Base-by-base conservation (phyloP, 2,329 filamentous ascomycete species). In the Fusarium sp. region DNA sequence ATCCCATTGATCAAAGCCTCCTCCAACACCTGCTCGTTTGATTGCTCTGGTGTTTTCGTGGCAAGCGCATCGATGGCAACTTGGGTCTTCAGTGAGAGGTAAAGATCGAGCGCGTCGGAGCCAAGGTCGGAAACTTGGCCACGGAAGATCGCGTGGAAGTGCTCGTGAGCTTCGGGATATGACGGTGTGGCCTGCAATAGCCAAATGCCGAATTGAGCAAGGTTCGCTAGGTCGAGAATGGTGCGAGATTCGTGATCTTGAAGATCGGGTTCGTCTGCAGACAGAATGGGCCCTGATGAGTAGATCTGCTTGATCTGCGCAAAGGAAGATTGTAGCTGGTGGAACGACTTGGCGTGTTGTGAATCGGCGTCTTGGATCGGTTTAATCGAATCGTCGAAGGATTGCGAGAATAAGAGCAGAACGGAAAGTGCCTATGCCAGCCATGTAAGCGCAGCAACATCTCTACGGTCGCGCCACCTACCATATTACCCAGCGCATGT, bases 1-100 rank as follows among this genome's bases (percentile, higher is more conserved):
- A 92, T 77, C 6, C 90, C 81, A 10, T 83, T 79, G 8, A 84
- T 81, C 35, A 92, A 82, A 5, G 87, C 82, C 53, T 88, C 84
- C 13, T 84, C 83, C 17, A 90, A 75, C 19, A 84, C 79, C 17
- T 87, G 84, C 15, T 87, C 86, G 15, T 82, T 79, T 17, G 74
- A 72, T 51, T 87, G 78, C 17, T 82, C 84, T 55, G 84, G 86
- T 1, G 83, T 79, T 47, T 85, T 76, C 8, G 79, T 79, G 41
- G 84, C 80, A 20, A 90, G 79, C 13, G 82, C 81, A 45, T 84
- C 79, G 60, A 91, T 88, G 49, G 90, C 77, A 59, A 78, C 73
- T 48, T 83, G 82, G 1, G 82, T 83, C 70, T 83, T 85, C 60
- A 85, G 78, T n/a, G 77, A 79, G 20, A 86, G 71, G 45, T 83